These are phyloP conservation scores for Dipteronia dyeriana DNA, from an alignment of 345 rosid species.

Conservation along the genomic window DNA sequence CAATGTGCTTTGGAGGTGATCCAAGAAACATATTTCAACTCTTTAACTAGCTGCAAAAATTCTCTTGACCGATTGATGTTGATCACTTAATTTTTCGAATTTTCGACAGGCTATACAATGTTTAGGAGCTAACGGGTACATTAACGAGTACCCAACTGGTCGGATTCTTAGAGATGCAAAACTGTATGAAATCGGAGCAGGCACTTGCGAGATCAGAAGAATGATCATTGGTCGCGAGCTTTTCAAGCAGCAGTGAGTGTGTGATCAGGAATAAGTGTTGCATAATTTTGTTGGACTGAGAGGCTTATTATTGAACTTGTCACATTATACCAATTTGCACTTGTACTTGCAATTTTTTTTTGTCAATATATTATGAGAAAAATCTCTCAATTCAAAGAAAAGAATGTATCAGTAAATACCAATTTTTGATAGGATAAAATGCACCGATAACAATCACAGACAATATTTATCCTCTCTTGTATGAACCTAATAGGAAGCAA, in stretches of 20 bases:
- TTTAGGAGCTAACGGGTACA: conserved; percentile 88
- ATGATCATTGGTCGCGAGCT: conserved; percentile 86
- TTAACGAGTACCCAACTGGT: conserved; percentile 82
- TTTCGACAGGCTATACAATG: conserved; percentile 87
- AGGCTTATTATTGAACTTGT: neutral
- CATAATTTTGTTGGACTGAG: neutral
- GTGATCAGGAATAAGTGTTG: neutral
- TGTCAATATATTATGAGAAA: too few species aligned
- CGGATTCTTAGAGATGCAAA: conserved; percentile 92
- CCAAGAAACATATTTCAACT: neutral
- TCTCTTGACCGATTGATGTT: conserved; percentile 1
- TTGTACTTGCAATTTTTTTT: too few species aligned
- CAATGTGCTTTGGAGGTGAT: conserved; percentile 92
- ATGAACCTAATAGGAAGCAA: too few species aligned
- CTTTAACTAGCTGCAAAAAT: too few species aligned
- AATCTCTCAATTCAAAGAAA: neutral
- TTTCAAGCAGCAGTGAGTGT: conserved; percentile 58
- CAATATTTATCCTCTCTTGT: too few species aligned
- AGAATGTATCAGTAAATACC: neutral
- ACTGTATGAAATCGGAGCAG: conserved; percentile 94
- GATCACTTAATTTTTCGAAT: neutral
- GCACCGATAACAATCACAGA: too few species aligned
- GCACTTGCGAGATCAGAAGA: conserved; percentile 93
- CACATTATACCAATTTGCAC: too few species aligned
- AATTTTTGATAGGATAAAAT: too few species aligned